phyloP scores from a whole-genome alignment of 164 flowering plant genomes.

The Annona cherimola region DNA sequence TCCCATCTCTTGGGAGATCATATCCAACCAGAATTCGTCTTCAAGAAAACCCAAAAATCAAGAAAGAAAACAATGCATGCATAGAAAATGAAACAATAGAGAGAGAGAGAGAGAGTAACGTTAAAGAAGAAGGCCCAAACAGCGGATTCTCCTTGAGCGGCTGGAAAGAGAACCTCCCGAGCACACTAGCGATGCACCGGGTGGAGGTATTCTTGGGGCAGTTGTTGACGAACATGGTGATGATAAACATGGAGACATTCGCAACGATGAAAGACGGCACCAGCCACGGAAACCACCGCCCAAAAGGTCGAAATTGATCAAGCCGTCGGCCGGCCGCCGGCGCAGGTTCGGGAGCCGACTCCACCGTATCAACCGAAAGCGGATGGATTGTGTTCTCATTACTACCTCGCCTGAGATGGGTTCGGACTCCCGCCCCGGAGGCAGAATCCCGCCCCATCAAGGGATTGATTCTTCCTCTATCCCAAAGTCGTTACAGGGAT shows the following conservation, averaged over 20 bases:
- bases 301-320: conserved; percentile 24
- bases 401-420: conserved; percentile 19
- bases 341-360: conserved; percentile 1
- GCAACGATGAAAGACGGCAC: conserved; percentile 44
- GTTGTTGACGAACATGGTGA: conserved; percentile 54
- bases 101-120: conserved; percentile 31
- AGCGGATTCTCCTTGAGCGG: conserved; percentile 64
- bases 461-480: neutral
- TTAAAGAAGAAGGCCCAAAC: conserved; percentile 58
- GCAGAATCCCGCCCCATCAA: conserved; percentile 27
- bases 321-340: neutral
- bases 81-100: neutral
- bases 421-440: conserved; percentile 23
- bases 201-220: conserved; percentile 50
- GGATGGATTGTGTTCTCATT: conserved; percentile 29
- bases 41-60: neutral
- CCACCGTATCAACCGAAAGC: neutral
- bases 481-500: neutral
- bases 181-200: conserved; percentile 30
- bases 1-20: neutral
- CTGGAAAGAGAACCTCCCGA: conserved; percentile 64
- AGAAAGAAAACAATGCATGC: neutral
- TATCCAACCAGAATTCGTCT: neutral
- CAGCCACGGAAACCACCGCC: conserved; percentile 62
- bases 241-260: conserved; percentile 37